Evolutionary conservation across 805 yeast species (phyloP), one percentile per base, ranked within the genome.

Genomic region (Jamesozyma gamospora): DNA sequence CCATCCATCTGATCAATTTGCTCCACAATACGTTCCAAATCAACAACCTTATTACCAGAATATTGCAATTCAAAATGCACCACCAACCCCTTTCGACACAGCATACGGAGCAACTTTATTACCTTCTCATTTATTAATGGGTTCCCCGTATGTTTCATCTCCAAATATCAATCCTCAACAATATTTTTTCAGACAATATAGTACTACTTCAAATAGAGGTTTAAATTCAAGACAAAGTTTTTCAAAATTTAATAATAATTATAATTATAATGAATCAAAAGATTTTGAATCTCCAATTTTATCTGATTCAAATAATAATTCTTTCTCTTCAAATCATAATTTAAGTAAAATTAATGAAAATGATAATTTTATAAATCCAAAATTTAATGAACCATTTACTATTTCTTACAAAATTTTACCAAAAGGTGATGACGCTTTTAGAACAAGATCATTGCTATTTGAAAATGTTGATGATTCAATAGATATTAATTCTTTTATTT

Each of bases 41-140:
- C 27, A 32, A 21, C 45, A 38, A 32, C 38, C 40, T 1, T 30
- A 36, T 52, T 55, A 15, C 43, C 49, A 24, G 37, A 44, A 34
- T 40, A 49, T 44, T 37, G 51, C 52, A n/a, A 35, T 43, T 11
- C 45, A 45, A 3, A 48, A 49, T 29, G 52, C 52, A 2, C 59
- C 65, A 10, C 75, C 77, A 30, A 70, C 80, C 2, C 83, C 85
- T 1, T 68, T 77, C 49, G 84, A 79, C 51, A 55, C 71, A 41
- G 61, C 71, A 4, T 78, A 77, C 49, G 77, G 81, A 8, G 71
- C 75, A 4, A 71, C 79, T 12, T 67, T 79, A 66, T 60, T 79
- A 15, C 87, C 87, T 1, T 63, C 79, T 14, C 81, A 77, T 49
- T 58, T 79, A 37, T 59, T 79, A 36, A 63, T 75, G 42, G 69